phyloP scores from a whole-genome alignment of 1,139 yeast genomes.

The Hansenula sp. region DNA sequence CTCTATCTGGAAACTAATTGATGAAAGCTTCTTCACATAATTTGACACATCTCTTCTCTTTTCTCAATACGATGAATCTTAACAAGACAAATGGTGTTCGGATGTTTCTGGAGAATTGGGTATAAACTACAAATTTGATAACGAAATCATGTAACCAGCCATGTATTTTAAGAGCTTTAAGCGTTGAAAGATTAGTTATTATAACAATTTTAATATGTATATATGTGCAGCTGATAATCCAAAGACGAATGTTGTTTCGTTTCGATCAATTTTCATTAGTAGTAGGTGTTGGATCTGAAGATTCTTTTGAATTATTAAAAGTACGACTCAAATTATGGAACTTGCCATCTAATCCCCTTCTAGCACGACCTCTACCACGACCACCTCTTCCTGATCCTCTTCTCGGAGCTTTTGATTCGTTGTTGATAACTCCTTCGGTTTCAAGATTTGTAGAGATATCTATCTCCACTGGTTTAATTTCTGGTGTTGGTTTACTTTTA shows the following conservation, averaged over 20 bases:
- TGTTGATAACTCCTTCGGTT: not conserved
- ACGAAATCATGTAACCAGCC: not conserved
- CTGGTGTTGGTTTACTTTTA: not conserved
- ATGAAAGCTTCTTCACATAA: too few relatives aligned
- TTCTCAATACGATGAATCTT: too few relatives aligned
- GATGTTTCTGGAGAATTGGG: too few relatives aligned
- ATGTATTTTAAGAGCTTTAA: too few relatives aligned
- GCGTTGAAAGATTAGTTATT: too few relatives aligned
- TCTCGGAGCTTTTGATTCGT: not conserved
- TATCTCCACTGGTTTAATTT: not conserved
- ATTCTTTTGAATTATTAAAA: constrained; percentile 3
- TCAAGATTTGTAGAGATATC: not conserved
- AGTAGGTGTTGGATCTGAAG: not conserved
- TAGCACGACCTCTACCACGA: constrained; percentile 1
- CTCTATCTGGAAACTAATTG: too few relatives aligned
- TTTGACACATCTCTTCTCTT: too few relatives aligned
- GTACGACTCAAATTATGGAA: constrained; percentile 4
- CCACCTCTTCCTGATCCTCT: constrained; percentile 3
- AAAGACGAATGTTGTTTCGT: too few relatives aligned
- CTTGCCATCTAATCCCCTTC: not conserved
- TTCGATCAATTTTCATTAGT: not conserved
- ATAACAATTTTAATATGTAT: too few relatives aligned
- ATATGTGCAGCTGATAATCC: too few relatives aligned
- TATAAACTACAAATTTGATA: not conserved
- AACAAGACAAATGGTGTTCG: too few relatives aligned